Evolutionary conservation across 1,284 basidiomycete genomes (phyloP).

Genomic region (Puccinia novopanici): DNA sequence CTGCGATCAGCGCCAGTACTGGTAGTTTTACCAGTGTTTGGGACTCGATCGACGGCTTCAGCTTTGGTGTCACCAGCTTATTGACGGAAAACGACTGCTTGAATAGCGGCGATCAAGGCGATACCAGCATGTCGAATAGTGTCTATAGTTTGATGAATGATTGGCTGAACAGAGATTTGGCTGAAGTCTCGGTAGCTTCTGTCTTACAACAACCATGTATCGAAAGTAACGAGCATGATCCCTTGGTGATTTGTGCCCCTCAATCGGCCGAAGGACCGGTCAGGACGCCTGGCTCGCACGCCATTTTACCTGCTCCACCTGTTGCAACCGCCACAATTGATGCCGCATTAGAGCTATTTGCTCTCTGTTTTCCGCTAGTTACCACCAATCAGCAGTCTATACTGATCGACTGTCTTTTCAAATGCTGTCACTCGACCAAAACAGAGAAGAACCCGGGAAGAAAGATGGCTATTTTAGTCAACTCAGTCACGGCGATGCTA

Average conservation of each 20-base stretch:
- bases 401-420: slow-evolving; percentile 67
- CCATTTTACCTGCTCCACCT: slow-evolving; percentile 69
- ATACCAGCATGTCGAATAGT: slow-evolving; percentile 1
- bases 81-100: slow-evolving; percentile 57
- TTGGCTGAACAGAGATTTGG: slow-evolving; percentile 49
- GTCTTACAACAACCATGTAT: slow-evolving; percentile 49
- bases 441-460: slow-evolving; percentile 85
- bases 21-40: slow-evolving; percentile 83
- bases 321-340: slow-evolving; percentile 83
- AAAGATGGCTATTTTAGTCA: slow-evolving; percentile 82
- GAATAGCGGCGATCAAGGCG: slow-evolving; percentile 19
- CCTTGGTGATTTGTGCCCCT: slow-evolving; percentile 41
- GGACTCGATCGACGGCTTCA: slow-evolving; percentile 84
- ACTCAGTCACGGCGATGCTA: slow-evolving; percentile 76
- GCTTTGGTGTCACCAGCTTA: slow-evolving; percentile 82
- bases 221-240: slow-evolving; percentile 48
- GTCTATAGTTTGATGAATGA: slow-evolving; percentile 25
- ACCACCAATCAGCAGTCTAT: slow-evolving; percentile 70
- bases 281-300: slow-evolving; percentile 13
- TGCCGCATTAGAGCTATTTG: slow-evolving; percentile 82
- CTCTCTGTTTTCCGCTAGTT: slow-evolving; percentile 73
- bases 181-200: slow-evolving; percentile 39
- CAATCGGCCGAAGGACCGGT: slow-evolving; percentile 40
- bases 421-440: slow-evolving; percentile 70
- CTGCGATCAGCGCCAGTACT: slow-evolving; percentile 83